Percentiles rank a stretch among this genome's conserved stretches.
Conservation (phyloP, 2,329 filamentous ascomycete species). For the Spiromastix sp. region DNA sequence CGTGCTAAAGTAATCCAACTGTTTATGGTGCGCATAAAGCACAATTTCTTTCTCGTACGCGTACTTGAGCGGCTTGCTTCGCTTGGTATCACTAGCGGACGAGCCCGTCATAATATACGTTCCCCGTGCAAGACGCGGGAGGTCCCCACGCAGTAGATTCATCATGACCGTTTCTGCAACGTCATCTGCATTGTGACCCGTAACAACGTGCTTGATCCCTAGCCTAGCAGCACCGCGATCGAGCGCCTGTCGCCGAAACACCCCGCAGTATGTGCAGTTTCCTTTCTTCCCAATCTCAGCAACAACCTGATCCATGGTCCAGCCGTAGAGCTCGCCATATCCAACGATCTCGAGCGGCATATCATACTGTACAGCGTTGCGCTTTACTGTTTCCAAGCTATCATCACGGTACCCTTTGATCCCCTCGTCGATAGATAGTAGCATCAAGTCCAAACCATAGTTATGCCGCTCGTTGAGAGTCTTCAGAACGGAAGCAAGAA, state of each 20-base stretch:
- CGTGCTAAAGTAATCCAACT: slow-evolving; percentile 94
- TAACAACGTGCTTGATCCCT: slow-evolving; percentile 85
- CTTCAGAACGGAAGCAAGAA: slow-evolving; percentile 87
- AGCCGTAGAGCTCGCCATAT: slow-evolving; percentile 89
- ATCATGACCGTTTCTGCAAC: slow-evolving; percentile 95
- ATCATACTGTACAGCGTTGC: slow-evolving; percentile 80
- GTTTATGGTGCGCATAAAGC: slow-evolving; percentile 92
- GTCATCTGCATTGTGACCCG: slow-evolving; percentile 95
- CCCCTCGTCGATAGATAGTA: slow-evolving; percentile 91
- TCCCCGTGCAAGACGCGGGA: slow-evolving; percentile 75
- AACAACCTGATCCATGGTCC: slow-evolving; percentile 99
- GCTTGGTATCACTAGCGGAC: slow-evolving; percentile 74
- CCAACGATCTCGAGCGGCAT: slow-evolving; percentile 89
- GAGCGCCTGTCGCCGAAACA: slow-evolving; percentile 86
- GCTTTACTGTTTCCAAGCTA: slow-evolving; percentile 89
- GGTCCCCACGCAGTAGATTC: slow-evolving; percentile 85
- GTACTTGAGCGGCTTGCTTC: slow-evolving; percentile 95
- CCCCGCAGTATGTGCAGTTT: slow-evolving; percentile 97
- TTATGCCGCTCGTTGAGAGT: slow-evolving; percentile 82
- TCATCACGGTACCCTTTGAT: slow-evolving; percentile 97
- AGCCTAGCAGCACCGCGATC: slow-evolving; percentile 84
- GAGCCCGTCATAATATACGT: slow-evolving; percentile 81
- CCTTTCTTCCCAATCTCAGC: slow-evolving; percentile 94
- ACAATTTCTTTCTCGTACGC: slow-evolving; percentile 99
- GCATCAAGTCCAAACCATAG: slow-evolving; percentile 74